phyloP scores from a whole-genome alignment of 495 filamentous ascomycete genomes.

The Xeromyces bisporus region DNA sequence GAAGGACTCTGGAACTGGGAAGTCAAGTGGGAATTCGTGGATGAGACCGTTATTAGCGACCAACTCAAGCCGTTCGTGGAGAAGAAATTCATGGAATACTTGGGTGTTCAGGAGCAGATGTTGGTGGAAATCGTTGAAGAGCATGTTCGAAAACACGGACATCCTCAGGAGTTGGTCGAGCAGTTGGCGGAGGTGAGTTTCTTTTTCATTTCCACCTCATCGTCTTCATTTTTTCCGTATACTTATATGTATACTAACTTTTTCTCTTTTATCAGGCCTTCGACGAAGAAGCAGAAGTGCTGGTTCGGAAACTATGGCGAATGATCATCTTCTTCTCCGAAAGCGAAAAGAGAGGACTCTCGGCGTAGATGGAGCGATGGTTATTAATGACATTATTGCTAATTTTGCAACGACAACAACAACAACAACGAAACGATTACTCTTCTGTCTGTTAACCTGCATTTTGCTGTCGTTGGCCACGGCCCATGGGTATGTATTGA shows the following conservation, averaged over 20 bases:
- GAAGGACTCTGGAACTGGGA: conserved; percentile 81
- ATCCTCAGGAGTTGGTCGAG: conserved; percentile 65
- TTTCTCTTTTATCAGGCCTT: conserved; percentile 39
- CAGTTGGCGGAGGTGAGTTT: conserved; percentile 62
- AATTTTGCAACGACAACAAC: too few relatives aligned
- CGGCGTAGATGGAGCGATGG: conserved; percentile 27
- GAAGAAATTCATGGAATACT: conserved; percentile 92
- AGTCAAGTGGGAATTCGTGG: conserved; percentile 88
- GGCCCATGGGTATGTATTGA: too few relatives aligned
- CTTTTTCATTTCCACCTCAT: background rate
- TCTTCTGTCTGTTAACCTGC: too few relatives aligned
- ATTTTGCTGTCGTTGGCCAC: too few relatives aligned
- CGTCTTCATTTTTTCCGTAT: background rate
- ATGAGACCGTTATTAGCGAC: conserved; percentile 64
- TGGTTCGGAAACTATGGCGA: conserved; percentile 94
- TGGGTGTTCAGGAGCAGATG: conserved; percentile 93
- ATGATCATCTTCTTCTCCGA: conserved; percentile 99
- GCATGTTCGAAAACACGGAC: conserved; percentile 60
- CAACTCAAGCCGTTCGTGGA: conserved; percentile 90
- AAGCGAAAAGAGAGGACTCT: conserved; percentile 78
- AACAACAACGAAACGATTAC: too few relatives aligned
- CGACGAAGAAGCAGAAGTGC: conserved; percentile 83
- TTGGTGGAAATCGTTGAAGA: conserved; percentile 85
- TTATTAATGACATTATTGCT: conserved; percentile 1
- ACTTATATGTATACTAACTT: background rate